Evolutionary conservation across 352 stramenopile genomes (phyloP).

Genomic region (Globisporangium recalcitrans): DNA sequence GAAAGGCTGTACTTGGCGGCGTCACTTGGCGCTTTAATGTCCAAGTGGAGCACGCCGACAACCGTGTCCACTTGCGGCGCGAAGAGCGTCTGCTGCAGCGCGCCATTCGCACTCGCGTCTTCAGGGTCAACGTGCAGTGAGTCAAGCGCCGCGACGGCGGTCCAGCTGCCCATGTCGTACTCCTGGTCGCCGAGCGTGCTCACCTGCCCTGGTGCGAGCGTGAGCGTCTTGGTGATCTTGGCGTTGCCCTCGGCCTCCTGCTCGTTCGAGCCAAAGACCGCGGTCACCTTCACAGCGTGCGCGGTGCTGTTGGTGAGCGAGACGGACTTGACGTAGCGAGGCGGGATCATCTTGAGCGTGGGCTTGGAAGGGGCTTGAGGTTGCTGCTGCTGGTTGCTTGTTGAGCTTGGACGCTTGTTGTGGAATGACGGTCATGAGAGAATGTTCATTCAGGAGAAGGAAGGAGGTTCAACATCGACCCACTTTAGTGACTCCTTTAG

Average conservation of each 20-base stretch:
- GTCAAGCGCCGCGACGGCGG: conserved; percentile 48
- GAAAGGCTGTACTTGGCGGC: conserved; percentile 37
- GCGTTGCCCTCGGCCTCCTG: conserved; percentile 58
- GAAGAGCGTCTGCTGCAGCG: conserved; percentile 40
- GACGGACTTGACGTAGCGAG: conserved; percentile 70
- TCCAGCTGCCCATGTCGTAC: conserved; percentile 82
- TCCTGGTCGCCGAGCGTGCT: conserved; percentile 47
- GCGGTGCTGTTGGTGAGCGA: conserved; percentile 63
- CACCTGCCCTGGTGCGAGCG: conserved; percentile 37
- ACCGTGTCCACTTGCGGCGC: conserved; percentile 48
- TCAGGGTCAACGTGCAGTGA: conserved; percentile 51
- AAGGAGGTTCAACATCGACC: no score
- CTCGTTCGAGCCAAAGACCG: conserved; percentile 63
- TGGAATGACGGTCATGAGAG: not conserved
- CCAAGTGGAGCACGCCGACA: conserved; percentile 56
- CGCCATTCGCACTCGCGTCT: conserved; percentile 14
- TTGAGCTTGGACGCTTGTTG: conserved; percentile 8
- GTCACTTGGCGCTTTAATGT: conserved; percentile 37
- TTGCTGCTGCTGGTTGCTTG: not conserved
- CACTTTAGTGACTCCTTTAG: no score
- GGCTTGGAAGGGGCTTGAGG: no score
- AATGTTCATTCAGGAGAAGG: not conserved
- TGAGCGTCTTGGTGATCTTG: conserved; percentile 55
- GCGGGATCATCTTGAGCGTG: conserved; percentile 23
- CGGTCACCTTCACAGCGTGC: conserved; percentile 53